Evolutionary conservation across 306 rosid species (phyloP).

Genomic region (Clitoria ternatea): DNA sequence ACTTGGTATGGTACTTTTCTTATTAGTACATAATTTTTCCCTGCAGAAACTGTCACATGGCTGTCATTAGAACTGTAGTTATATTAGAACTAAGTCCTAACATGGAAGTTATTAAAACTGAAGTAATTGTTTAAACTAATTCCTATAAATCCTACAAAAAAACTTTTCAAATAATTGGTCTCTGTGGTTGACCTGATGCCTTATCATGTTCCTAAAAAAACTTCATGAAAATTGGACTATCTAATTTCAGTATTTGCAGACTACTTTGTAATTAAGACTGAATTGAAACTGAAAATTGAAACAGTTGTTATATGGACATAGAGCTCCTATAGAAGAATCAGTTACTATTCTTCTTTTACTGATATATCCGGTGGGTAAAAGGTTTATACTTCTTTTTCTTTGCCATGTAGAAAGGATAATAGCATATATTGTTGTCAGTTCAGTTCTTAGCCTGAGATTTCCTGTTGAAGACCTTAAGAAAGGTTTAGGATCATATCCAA

Average conservation of each 20-base stretch:
- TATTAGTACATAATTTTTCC: too few relatives aligned
- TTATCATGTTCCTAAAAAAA: not conserved
- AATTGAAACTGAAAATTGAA: not conserved
- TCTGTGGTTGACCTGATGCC: too few relatives aligned
- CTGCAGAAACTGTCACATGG: too few relatives aligned
- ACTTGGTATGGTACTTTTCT: conserved; percentile 52
- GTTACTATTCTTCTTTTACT: not conserved
- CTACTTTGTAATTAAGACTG: not conserved
- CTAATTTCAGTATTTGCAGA: not conserved
- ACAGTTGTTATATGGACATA: not conserved
- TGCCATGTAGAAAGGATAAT: conserved; percentile 8
- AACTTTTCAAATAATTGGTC: too few relatives aligned
- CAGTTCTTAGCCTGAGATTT: conserved; percentile 5
- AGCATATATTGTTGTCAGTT: conserved; percentile 5
- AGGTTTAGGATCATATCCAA: conserved; percentile 2
- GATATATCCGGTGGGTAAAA: not conserved
- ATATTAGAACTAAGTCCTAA: too few relatives aligned
- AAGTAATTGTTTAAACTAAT: not conserved
- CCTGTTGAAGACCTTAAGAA: not conserved
- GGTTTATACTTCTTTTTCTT: not conserved
- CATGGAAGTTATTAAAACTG: too few relatives aligned
- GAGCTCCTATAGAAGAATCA: not conserved
- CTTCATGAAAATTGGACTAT: not conserved
- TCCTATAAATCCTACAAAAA: too few relatives aligned
- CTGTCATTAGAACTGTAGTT: too few relatives aligned